Evolutionary conservation across 495 filamentous ascomycete species (phyloP).

Genomic region (Daldinia concentrica): DNA sequence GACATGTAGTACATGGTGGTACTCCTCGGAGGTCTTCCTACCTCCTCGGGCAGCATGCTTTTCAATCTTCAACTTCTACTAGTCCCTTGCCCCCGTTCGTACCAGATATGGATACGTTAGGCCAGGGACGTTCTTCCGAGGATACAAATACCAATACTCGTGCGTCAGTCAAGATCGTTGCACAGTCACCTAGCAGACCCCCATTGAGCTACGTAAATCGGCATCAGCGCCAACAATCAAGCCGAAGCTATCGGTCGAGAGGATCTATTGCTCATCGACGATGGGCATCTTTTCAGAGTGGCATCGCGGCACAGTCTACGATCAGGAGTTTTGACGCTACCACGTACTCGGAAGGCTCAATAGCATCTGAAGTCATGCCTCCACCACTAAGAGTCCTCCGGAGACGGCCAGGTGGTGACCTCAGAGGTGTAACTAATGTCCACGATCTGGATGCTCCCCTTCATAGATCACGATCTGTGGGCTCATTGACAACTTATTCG

Average conservation of each 20-base stretch:
- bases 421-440: conserved; percentile 80
- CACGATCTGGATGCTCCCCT: conserved; percentile 68
- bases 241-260: conserved; percentile 51
- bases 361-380: conserved; percentile 52
- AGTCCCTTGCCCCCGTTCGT: conserved; percentile 53
- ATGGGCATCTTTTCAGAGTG: conserved; percentile 78
- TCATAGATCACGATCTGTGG: conserved; percentile 73
- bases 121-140: conserved; percentile 39
- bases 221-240: conserved; percentile 53
- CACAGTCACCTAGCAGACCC: conserved; percentile 40
- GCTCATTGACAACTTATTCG: conserved; percentile 73
- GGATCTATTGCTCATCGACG: conserved; percentile 53
- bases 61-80: conserved; percentile 43
- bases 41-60: conserved; percentile 56
- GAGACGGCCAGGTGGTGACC: conserved; percentile 86
- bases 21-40: conserved; percentile 63
- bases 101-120: conserved; percentile 50
- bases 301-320: conserved; percentile 67
- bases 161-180: conserved; percentile 48
- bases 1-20: conserved; percentile 43
- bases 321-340: conserved; percentile 68
- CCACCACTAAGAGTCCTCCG: conserved; percentile 73
- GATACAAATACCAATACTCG: conserved; percentile 32
- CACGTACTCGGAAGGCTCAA: conserved; percentile 59
- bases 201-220: conserved; percentile 49